Evolutionary conservation across 2,329 filamentous ascomycete genomes (phyloP).

Genomic region (Pestalotiopsis sp.): DNA sequence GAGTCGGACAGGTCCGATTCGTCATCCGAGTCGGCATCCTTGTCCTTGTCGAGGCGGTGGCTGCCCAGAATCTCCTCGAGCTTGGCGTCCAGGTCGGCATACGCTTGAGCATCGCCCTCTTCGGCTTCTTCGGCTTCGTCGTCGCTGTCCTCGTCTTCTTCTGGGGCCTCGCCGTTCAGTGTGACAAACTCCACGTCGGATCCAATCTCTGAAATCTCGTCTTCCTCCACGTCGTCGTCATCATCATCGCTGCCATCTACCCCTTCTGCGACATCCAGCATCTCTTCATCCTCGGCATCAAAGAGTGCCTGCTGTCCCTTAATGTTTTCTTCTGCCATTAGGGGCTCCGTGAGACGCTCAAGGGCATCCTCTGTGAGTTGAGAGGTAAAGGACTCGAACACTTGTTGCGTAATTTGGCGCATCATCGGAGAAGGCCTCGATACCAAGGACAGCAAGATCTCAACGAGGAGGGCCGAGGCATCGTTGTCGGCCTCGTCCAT

Average conservation of each 20-base stretch:
- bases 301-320: conserved; percentile 88
- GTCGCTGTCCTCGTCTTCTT: conserved; percentile 42
- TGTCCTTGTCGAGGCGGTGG: conserved; percentile 63
- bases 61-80: conserved; percentile 79
- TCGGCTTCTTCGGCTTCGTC: conserved; percentile 42
- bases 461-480: conserved; percentile 74
- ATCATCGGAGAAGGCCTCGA: conserved; percentile 84
- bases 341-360: conserved; percentile 65
- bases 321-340: conserved; percentile 78
- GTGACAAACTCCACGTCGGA: conserved; percentile 45
- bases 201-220: conserved; percentile 39
- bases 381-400: conserved; percentile 80
- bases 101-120: conserved; percentile 44
- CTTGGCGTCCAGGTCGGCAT: conserved; percentile 67
- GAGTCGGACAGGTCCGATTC: conserved; percentile 92
- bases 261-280: conserved; percentile 44
- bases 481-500: conserved; percentile 60
- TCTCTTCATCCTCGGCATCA: conserved; percentile 65
- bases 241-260: conserved; percentile 42
- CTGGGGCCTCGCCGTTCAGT: conserved; percentile 42
- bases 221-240: conserved; percentile 42
- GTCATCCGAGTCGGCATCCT: conserved; percentile 57
- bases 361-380: conserved; percentile 76
- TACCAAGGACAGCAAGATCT: conserved; percentile 88
- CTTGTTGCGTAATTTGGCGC: conserved; percentile 83